phyloP scores from a whole-genome alignment of 768 basidiomycete genomes.

The Trametes cinnabarina region DNA sequence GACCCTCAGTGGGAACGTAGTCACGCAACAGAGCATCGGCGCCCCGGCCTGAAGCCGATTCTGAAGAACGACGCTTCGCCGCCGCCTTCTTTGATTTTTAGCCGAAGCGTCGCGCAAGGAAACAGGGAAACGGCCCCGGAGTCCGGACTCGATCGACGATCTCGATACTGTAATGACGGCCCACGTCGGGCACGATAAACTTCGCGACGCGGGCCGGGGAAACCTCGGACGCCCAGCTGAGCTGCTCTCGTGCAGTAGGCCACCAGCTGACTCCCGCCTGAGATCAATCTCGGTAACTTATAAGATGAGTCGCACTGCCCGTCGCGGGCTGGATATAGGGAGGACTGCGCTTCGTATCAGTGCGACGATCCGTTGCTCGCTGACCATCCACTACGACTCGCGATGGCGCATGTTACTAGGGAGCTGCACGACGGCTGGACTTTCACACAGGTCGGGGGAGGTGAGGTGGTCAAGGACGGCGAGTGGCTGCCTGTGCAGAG shows the following conservation, averaged over 20 bases:
- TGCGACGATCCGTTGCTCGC: neutral
- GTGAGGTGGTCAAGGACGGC: slow-evolving; percentile 49
- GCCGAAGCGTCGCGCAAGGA: too few species aligned
- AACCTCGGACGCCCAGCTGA: neutral
- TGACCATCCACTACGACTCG: neutral
- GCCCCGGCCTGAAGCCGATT: neutral
- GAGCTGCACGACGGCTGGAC: slow-evolving; percentile 51
- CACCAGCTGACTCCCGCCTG: slow-evolving; percentile 6
- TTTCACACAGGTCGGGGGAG: slow-evolving; percentile 64
- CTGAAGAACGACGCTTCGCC: neutral
- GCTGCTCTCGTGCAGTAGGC: neutral
- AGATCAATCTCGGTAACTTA: neutral
- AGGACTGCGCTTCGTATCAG: neutral
- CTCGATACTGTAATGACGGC: neutral
- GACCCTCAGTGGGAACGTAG: too few species aligned
- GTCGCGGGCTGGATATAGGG: neutral
- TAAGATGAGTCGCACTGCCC: neutral
- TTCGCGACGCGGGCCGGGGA: slow-evolving; percentile 1
- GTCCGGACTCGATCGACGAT: slow-evolving; percentile 8
- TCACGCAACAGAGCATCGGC: too few species aligned
- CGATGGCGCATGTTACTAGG: slow-evolving; percentile 17
- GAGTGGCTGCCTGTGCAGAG: slow-evolving; percentile 65
- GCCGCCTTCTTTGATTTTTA: too few species aligned
- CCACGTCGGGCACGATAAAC: neutral
- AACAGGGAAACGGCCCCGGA: too few species aligned